Conservation (phyloP, 106 monocot species). For the Cymbidium sinense region DNA sequence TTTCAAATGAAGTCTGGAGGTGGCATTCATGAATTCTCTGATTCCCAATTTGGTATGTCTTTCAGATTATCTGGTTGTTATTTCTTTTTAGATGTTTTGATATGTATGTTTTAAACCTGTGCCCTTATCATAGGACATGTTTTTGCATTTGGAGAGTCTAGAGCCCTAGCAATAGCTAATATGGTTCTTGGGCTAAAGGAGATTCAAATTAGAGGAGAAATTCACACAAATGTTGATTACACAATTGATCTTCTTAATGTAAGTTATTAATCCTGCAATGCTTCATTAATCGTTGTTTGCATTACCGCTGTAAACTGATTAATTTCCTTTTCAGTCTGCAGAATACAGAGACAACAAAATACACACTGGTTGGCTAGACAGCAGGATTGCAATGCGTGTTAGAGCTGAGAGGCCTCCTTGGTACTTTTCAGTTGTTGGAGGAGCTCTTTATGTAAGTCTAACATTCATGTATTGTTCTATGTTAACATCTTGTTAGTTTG, state of each 20-base stretch:
- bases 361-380: slow-evolving; percentile 97
- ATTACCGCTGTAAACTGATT: background rate
- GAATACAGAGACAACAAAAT: slow-evolving; percentile 98
- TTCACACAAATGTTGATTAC: slow-evolving; percentile 96
- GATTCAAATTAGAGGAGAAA: slow-evolving; percentile 96
- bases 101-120: slow-evolving; percentile 10
- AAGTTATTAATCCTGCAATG: slow-evolving; percentile 14
- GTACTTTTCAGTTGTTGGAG: slow-evolving; percentile 98
- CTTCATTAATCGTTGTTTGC: background rate
- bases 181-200: slow-evolving; percentile 99
- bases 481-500: background rate
- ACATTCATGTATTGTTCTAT: background rate
- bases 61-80: background rate
- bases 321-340: slow-evolving; percentile 39
- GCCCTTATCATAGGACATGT: slow-evolving; percentile 63
- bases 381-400: slow-evolving; percentile 98
- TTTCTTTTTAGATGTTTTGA: background rate
- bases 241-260: slow-evolving; percentile 94
- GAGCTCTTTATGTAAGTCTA: slow-evolving; percentile 84
- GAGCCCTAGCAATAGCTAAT: slow-evolving; percentile 91
- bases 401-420: slow-evolving; percentile 99
- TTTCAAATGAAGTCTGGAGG: slow-evolving; percentile 81
- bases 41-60: slow-evolving; percentile 93
- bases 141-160: slow-evolving; percentile 98
- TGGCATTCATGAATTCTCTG: slow-evolving; percentile 98